Evolutionary conservation across 1,284 basidiomycete species (phyloP).

Genomic region (Tilletia setariae): DNA sequence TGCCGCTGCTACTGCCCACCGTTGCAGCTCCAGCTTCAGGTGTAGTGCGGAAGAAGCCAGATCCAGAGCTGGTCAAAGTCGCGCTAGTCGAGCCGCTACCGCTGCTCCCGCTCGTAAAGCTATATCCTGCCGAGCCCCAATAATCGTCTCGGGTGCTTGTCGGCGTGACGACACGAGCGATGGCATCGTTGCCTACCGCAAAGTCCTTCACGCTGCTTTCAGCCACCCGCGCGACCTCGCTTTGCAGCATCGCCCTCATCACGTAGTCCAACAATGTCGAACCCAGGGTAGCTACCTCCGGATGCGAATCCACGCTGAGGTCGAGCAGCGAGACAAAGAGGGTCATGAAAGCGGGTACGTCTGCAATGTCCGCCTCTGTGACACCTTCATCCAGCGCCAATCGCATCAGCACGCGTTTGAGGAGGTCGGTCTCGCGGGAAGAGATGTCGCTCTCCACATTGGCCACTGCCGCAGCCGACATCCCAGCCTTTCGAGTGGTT

Average conservation of each 20-base stretch:
- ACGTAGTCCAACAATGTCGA: constrained; percentile 90
- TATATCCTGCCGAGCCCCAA: neutral
- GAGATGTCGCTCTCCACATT: constrained; percentile 9
- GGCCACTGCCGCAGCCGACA: neutral
- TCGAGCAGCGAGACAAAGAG: constrained; percentile 86
- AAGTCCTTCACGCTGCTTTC: constrained; percentile 11
- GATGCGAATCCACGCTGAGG: constrained; percentile 85
- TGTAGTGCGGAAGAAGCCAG: constrained; percentile 8
- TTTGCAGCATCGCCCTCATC: constrained; percentile 80
- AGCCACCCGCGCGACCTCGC: constrained; percentile 65
- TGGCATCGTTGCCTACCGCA: constrained; percentile 56
- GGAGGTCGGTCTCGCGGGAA: constrained; percentile 61
- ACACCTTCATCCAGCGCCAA: constrained; percentile 64
- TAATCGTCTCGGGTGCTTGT: constrained; percentile 30
- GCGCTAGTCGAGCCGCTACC: neutral
- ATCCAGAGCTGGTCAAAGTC: neutral
- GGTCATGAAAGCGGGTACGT: constrained; percentile 85
- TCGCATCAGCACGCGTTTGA: constrained; percentile 68
- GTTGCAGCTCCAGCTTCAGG: neutral
- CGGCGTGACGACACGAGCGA: constrained; percentile 42
- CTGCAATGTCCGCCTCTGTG: constrained; percentile 71
- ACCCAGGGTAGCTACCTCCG: constrained; percentile 84
- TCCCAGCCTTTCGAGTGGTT: neutral
- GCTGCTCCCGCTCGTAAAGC: neutral
- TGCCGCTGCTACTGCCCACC: neutral